Conservation (phyloP, 495 filamentous ascomycete species). For the Aspergillus panamensis region DNA sequence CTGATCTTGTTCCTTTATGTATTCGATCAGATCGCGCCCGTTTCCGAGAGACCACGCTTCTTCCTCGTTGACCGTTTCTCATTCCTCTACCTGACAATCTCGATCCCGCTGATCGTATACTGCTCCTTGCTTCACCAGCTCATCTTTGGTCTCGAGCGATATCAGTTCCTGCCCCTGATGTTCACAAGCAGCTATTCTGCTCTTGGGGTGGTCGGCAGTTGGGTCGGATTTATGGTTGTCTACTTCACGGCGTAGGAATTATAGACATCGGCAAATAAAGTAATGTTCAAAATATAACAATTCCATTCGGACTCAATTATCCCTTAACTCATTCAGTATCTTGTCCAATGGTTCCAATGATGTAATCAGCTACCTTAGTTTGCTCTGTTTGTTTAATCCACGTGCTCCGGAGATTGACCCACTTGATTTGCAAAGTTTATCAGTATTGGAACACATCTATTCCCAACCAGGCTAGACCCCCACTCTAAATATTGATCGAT, state of each 20-base stretch:
- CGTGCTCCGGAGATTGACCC: conserved; percentile 33
- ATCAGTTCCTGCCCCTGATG: conserved; percentile 93
- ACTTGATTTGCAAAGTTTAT: conserved; percentile 36
- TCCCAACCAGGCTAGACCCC: conserved; percentile 24
- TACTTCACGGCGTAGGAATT: conserved; percentile 67
- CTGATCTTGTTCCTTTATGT: conserved; percentile 77
- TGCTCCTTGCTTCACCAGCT: conserved; percentile 79
- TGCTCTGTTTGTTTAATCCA: conserved; percentile 27
- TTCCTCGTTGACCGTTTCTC: conserved; percentile 89
- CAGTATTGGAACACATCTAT: conserved; percentile 14
- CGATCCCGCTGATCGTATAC: conserved; percentile 86
- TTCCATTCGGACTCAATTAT: not conserved
- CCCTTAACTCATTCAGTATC: too few relatives aligned
- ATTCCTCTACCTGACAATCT: conserved; percentile 79
- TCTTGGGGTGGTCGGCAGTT: conserved; percentile 92
- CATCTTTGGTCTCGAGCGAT: conserved; percentile 69
- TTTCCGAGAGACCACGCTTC: conserved; percentile 65
- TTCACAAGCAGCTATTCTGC: conserved; percentile 95
- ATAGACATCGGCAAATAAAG: not conserved
- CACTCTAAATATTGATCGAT: conserved; percentile 22
- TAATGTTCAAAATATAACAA: not conserved
- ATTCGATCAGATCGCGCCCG: conserved; percentile 85
- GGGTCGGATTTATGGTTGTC: conserved; percentile 92
- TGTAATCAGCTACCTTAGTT: conserved; percentile 24
- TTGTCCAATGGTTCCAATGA: conserved; percentile 22